A percentile compares a stretch with the other conserved stretches of the same genome.
phyloP scores from a whole-genome alignment of 2,329 filamentous ascomycete genomes.

The Aspergillus ustus region DNA sequence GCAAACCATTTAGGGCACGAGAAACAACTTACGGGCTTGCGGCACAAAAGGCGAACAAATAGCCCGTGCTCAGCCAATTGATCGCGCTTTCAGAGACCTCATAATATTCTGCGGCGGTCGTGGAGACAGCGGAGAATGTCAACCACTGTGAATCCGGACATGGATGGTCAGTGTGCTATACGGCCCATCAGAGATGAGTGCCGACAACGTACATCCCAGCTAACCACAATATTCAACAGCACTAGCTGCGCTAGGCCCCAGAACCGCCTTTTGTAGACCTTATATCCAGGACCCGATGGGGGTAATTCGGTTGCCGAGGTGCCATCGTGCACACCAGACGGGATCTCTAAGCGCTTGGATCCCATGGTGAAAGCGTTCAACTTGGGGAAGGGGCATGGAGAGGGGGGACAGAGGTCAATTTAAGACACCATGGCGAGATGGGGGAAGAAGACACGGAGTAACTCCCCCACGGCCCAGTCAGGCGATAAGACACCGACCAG shows the following conservation, averaged over 20 bases:
- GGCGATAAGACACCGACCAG: slow-evolving; percentile 6
- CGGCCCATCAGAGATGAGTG: background rate
- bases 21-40: slow-evolving; percentile 63
- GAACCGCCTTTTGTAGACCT: slow-evolving; percentile 83
- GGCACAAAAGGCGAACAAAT: slow-evolving; percentile 81
- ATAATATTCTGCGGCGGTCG: slow-evolving; percentile 76
- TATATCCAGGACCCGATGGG: slow-evolving; percentile 43
- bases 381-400: background rate
- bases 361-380: slow-evolving; percentile 11
- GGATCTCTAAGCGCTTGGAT: slow-evolving; percentile 9
- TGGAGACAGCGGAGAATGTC: slow-evolving; percentile 83
- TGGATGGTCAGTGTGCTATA: background rate
- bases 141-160: slow-evolving; percentile 69
- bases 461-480: background rate
- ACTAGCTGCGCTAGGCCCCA: slow-evolving; percentile 84
- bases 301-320: slow-evolving; percentile 14
- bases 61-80: slow-evolving; percentile 91
- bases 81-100: slow-evolving; percentile 72
- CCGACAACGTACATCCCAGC: slow-evolving; percentile 78
- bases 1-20: background rate
- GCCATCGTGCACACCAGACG: slow-evolving; percentile 11
- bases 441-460: background rate
- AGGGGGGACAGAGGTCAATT: background rate
- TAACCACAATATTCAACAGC: slow-evolving; percentile 87
- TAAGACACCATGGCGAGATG: background rate